Base-by-base conservation (phyloP, 2,329 filamentous ascomycete species). In the Colletotrichum camelliae region DNA sequence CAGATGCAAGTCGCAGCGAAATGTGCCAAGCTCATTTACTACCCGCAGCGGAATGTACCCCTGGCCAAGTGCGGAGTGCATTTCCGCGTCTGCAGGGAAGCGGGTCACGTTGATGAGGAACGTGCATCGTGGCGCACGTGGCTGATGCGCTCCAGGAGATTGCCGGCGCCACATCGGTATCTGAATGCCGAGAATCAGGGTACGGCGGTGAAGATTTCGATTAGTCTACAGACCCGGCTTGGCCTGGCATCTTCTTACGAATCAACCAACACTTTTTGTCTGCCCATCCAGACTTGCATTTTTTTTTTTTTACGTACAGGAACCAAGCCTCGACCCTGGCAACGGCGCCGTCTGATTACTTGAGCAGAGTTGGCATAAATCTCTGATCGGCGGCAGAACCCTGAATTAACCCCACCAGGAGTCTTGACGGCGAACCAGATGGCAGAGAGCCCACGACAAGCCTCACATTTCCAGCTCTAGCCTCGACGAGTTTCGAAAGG, bases 71-170 rank as follows among this genome's bases (percentile, higher is more conserved):
- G 33, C 58, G 58, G 58, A 35, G 31, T 61, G 31, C 27, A 31
- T 61, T 61, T 61, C 58, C 58, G 58, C 58, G 33, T 61, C 58
- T 58, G 61, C 57, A 29, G 10, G 8, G 33, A 62, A 52, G 37
- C 57, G 33, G 39, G 39, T 6, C 39, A 31, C 13, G 8, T 69
- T 52, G 43, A 6, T 52, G 43, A 21, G n/a, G 4, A 7, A 52
- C 43, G 43, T 52, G n/a, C 43, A 61, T 61, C 58, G 58, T 75
- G 72, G 73, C 70, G 35, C 18, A 55, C 35, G 33, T 73, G 69
- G 39, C 57, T 58, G 52, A 31, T 12, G 29, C 31, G 24, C 1
- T 37, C 57, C 60, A 71, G 73, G 69, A 58, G 57, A 68, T 75
- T 62, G 58, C 5, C 12, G 24, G 48, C 64, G 73, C 73, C 73